Base-by-base conservation (phyloP, 177 flowering plant species). In the Tripterygium wilfordii region DNA sequence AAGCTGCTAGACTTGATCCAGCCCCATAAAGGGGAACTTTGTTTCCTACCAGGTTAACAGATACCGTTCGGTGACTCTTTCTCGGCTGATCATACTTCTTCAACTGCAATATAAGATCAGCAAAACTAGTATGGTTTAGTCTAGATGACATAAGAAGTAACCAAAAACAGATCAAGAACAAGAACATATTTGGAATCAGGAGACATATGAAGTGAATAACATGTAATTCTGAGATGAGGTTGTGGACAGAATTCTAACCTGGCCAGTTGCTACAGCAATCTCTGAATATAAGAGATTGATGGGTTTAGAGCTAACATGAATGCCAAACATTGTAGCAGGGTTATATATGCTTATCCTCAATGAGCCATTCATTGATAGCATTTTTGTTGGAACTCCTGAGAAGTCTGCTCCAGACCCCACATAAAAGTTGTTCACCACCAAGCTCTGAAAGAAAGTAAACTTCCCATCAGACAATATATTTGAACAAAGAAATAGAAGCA, bases 1-100 rank as follows among this genome's bases (percentile, higher is more conserved):
- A 55, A 12, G 48, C 61, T 10, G 63, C 54, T n/a, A 92, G 58
- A 43, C 66, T 70, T 20, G 80, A 69, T 50, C 88, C 96, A 2
- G 96, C 99, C 9, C 99, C 99, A 66, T 88, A 92, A 3, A 88
- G 62, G 23, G 99, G 99, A 35, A 88, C 77, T 64, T 73, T 82
- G 19, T 43, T 48, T 36, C 91, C 96, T 58, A 75, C 70, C 48
- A 92, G 24, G 48, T 33, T 62, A 45, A 88, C 76, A 1, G 68
- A 27, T 33, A 78, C 75, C 1, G 48, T 68, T 37, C 79, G 64
- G 13, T 41, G 75, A 45, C 94, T 92, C 68, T 88, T 86, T 43
- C 91, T 72, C 8, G 90, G 96, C 49, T 88, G 99, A 60, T 70
- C 88, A 39, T 86, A 86, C 44, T 75, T 84, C 73, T 75, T 76